Conservation (phyloP, 2,329 filamentous ascomycete species). For the Simplicillium aogashimaense region DNA sequence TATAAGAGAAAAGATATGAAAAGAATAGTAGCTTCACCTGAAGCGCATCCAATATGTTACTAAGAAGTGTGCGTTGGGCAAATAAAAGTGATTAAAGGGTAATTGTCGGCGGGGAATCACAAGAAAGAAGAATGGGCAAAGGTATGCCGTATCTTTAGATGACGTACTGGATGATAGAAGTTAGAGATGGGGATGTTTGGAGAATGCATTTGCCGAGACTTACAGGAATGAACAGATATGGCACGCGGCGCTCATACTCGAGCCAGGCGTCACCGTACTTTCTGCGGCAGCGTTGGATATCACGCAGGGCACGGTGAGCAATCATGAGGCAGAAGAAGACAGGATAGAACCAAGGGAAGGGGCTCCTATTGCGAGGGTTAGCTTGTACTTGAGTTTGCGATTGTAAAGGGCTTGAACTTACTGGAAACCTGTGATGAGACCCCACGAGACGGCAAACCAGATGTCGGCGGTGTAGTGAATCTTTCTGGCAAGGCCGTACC, state of each 20-base stretch:
- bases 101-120: not conserved
- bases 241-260: conserved; percentile 69
- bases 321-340: conserved; percentile 79
- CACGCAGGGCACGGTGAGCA: conserved; percentile 63
- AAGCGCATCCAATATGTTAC: too few species aligned
- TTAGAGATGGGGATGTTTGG: not conserved
- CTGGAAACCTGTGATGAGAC: conserved; percentile 40
- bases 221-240: conserved; percentile 75
- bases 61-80: too few species aligned
- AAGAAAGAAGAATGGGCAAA: not conserved
- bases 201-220: conserved; percentile 12
- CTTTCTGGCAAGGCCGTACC: conserved; percentile 68
- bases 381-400: not conserved
- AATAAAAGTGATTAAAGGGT: too few species aligned
- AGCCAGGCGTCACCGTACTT: conserved; percentile 79
- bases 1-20: too few species aligned
- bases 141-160: conserved; percentile 18
- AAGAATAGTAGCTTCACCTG: too few species aligned
- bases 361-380: conserved; percentile 34
- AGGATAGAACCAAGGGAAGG: conserved; percentile 88
- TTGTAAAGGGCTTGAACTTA: conserved; percentile 10
- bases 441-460: conserved; percentile 40
- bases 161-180: conserved; percentile 23
- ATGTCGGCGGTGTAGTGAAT: conserved; percentile 39
- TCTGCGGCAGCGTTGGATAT: conserved; percentile 65